These are phyloP conservation scores for Candida germanica DNA, from an alignment of 805 yeast genomes.

Conservation along the genomic window DNA sequence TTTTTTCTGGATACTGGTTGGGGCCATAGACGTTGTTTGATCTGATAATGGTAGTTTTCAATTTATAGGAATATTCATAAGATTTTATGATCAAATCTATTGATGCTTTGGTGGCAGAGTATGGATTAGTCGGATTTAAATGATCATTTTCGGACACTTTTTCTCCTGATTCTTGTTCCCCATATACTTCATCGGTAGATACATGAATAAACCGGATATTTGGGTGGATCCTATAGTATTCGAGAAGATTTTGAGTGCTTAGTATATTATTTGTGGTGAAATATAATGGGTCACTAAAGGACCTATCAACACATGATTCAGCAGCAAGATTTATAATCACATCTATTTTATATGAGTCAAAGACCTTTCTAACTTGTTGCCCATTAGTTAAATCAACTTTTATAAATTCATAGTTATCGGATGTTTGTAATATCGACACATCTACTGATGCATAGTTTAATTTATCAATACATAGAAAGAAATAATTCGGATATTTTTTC, in stretches of 20 bases:
- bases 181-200: conserved; percentile 62
- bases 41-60: conserved; percentile 43
- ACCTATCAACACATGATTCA: conserved; percentile 52
- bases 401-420: conserved; percentile 21
- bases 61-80: conserved; percentile 38
- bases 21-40: conserved; percentile 56
- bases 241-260: conserved; percentile 47
- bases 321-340: conserved; percentile 53
- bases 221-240: conserved; percentile 25
- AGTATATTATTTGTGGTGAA: conserved; percentile 46
- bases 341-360: conserved; percentile 15
- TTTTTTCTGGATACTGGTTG: conserved; percentile 52
- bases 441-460: conserved; percentile 43
- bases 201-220: conserved; percentile 37
- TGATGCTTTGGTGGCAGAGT: conserved; percentile 55
- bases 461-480: conserved; percentile 45
- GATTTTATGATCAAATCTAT: conserved; percentile 48
- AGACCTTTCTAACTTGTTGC: conserved; percentile 15
- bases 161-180: conserved; percentile 30
- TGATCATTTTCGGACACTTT: conserved; percentile 31
- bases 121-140: conserved; percentile 54
- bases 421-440: conserved; percentile 18
- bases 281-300: conserved; percentile 42
- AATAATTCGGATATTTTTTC: conserved; percentile 21
- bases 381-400: conserved; percentile 37